Base-by-base conservation (phyloP, 805 yeast genomes). In the Vanderwaltozyma tropicalis region DNA sequence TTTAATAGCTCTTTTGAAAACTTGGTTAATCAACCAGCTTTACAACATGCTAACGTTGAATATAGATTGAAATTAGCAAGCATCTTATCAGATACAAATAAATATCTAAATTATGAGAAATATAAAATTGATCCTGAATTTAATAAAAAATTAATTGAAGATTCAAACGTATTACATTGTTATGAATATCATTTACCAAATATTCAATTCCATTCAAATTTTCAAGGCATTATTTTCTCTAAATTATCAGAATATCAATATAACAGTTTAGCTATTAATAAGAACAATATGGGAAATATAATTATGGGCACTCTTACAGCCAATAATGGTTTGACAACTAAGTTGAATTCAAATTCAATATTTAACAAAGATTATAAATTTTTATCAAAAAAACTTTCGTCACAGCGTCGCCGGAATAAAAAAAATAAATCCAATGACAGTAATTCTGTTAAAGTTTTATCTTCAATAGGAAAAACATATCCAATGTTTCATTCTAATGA, bases 141-240 rank as follows among this genome's bases (percentile, higher is more conserved):
- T 26, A 2, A 16, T 3, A 24, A 24, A 25, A 37, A 21, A 35
- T 31, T 32, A 32, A 18, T 17, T 16, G 24, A 8, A 22, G 15
- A n/a, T 7, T 19, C 26, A 33, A 26, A 30, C 29, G 9, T 37
- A 41, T 44, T 56, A 30, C 44, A 47, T 24, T 57, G 61, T 46
- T 51, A 42, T 21, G 60, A 57, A 40, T 57, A 51, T 36, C 53
- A 45, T 26, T 33, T 57, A 10, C 61, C 61, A 1, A 51, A 53
- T 39, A 28, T 47, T 22, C 11, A 43, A 15, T 16, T 38, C 12
- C 25, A 37, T 33, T 10, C 27, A 14, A 32, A 34, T 26, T 19
- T 12, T n/a, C 18, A 17, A 5, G 27, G 28, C 4, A 26, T 26
- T 14, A 26, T 8, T 10, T 12, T 17, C 18, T 18, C 18, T 27